Evolutionary conservation across 192 early-diverging fungal species (phyloP), one percentile per base, ranked within the genome.

Genomic region (Lobosporangium transversale): DNA sequence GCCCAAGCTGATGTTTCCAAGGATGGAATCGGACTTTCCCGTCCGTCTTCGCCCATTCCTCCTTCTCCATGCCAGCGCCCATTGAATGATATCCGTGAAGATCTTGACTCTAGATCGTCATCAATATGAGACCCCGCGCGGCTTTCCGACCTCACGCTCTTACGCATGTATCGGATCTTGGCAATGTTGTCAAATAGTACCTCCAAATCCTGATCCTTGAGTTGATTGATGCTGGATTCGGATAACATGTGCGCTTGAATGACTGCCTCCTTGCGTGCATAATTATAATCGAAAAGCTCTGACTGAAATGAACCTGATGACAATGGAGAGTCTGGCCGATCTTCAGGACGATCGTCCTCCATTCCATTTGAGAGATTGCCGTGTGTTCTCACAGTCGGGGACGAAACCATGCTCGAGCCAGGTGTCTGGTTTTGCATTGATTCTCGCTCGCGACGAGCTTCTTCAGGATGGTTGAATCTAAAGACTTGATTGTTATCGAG

Each of bases 401-500:
- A 66, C 10, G 73, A 67, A 4, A 76, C 48, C 53, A 51, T 62
- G 45, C 65, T 76, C 6, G 73, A 62, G 15, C 37, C 11, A 30
- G 63, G 49, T 3, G 40, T 66, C n/a, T 69, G 53, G 15, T 64
- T 49, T 30, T 79, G 54, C 52, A 74, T 44, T 18, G 78, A 57
- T 35, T 85, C 84, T 6, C 89, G 81, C 67, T 91, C 90, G 10
- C 80, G 76, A n/a, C 91, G 85, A 2, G 86, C 92, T 62, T 95
- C 92, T 57, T 86, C 88, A 4, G 94, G 94, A 67, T 96, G 84
- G 55, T 92, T 95, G 57, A 95, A 92, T 12, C 94, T 79, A 62
- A 95, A 96, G 0, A 96, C 90, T 79, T 92, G 94, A 56, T 89
- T 84, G 37, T 87, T 85, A 35, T 93, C 93, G 18, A 96, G 79